Percentiles rank a stretch among this genome's conserved stretches.
Evolutionary conservation across 75 land plant species (phyloP).

Genomic region (Sequoiadendron giganteum): DNA sequence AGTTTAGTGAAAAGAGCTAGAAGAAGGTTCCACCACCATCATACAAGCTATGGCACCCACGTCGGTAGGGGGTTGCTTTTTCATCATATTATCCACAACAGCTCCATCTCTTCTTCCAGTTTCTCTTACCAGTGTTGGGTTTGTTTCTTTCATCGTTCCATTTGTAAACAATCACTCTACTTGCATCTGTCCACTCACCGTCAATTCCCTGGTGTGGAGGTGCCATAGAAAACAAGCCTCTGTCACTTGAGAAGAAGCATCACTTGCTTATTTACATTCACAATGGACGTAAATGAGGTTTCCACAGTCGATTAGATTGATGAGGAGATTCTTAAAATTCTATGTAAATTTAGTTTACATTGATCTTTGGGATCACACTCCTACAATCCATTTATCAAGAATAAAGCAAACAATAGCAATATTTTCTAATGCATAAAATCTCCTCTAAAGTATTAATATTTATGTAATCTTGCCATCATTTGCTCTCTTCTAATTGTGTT

Average conservation of each 20-base stretch:
- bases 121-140: slow-evolving; percentile 70
- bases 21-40: slow-evolving; percentile 76
- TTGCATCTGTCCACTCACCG: slow-evolving; percentile 71
- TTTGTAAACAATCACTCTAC: slow-evolving; percentile 76
- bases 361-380: too few relatives aligned
- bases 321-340: not conserved
- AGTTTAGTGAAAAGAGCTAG: slow-evolving; percentile 18
- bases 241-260: slow-evolving; percentile 40
- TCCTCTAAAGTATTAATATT: too few relatives aligned
- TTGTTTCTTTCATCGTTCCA: slow-evolving; percentile 62
- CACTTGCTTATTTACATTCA: not conserved
- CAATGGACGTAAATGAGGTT: not conserved
- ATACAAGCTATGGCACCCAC: slow-evolving; percentile 66
- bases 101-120: slow-evolving; percentile 84
- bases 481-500: too few relatives aligned
- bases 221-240: slow-evolving; percentile 58
- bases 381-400: too few relatives aligned
- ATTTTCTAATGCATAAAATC: too few relatives aligned
- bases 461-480: too few relatives aligned
- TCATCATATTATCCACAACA: slow-evolving; percentile 67
- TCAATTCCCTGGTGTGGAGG: slow-evolving; percentile 85
- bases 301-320: not conserved
- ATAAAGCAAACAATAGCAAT: too few relatives aligned
- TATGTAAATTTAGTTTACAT: not conserved
- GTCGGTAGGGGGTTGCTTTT: slow-evolving; percentile 54